Evolutionary conservation across 306 rosid genomes (phyloP), one percentile per base, ranked within the genome.

Genomic region (Dalbergia cultrata): DNA sequence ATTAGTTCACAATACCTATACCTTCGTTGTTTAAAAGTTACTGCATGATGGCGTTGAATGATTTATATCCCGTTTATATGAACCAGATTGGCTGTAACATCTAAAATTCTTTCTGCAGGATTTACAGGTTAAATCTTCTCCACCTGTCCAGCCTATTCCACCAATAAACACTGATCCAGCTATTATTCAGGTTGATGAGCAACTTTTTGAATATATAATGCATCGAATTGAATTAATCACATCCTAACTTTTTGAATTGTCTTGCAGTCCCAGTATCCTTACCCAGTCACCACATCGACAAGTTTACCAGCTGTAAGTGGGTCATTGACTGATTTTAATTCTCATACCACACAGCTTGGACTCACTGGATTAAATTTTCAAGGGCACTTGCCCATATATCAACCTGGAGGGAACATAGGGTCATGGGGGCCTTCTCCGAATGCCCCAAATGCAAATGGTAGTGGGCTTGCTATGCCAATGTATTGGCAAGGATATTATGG

Each of bases 401-500:
- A 95, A 76, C 97, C 98, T 72, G 97, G 90, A 80, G 97, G 91
- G 70, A 91, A 75, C 85, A 68, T 90, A 58, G 97, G 92, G 13
- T 83, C 97, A 37, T 95, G 97, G 98, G 98, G 94, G 63, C 79
- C 89, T 84, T 76, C 97, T 44, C 90, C 94, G 31, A 80, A 93
- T 65, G 89, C 91, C 59, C 92, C 97, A 80, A 89, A 59, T 82
- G 86, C 92, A 82, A 92, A 87, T 87, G 92, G 90, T 73, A 87
- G 90, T 13, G 94, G 92, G 59, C 91, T 94, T 80, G 87, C 94
- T 14, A 74, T 93, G 92, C 97, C 98, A 53, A 87, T 95, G 97
- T 92, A 91, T 82, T 95, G 97, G 97, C 98, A 90, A 88, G 98
- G 98, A 86, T 95, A 90, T 70, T 95, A 95, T 87, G 97, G 95